A percentile compares a stretch with the other conserved stretches of the same genome.
These are phyloP conservation scores for Collybia mongolica DNA, from an alignment of 768 basidiomycete species.

Conservation along the genomic window DNA sequence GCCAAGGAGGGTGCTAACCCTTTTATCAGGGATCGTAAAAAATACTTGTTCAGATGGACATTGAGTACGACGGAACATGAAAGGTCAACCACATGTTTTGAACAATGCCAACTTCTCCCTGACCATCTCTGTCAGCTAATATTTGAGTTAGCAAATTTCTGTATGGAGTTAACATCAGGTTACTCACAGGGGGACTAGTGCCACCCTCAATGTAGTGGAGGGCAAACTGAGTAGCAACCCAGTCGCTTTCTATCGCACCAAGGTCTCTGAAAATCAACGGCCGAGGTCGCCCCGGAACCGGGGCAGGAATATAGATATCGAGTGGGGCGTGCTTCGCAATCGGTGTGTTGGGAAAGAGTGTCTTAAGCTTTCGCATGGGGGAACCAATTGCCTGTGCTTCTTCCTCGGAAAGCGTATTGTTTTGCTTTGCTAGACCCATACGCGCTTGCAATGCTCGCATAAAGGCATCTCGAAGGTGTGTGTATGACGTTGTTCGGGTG, in stretches of 20 bases:
- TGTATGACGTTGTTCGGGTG: slow-evolving; percentile 72
- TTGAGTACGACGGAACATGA: too few species aligned
- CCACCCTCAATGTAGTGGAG: slow-evolving; percentile 76
- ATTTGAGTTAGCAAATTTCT: not conserved
- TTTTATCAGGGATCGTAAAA: too few species aligned
- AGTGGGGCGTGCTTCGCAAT: slow-evolving; percentile 66
- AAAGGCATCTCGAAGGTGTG: slow-evolving; percentile 83
- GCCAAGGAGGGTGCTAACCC: too few species aligned
- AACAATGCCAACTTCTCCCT: too few species aligned
- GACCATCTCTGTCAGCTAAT: too few species aligned
- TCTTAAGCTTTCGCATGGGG: slow-evolving; percentile 70
- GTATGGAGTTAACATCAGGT: not conserved
- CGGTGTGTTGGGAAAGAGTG: slow-evolving; percentile 71
- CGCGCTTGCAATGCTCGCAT: slow-evolving; percentile 70
- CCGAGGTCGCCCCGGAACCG: slow-evolving; percentile 49
- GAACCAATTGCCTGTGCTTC: slow-evolving; percentile 55
- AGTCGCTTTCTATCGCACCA: slow-evolving; percentile 68
- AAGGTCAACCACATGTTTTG: not conserved
- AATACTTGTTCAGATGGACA: too few species aligned
- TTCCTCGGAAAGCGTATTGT: slow-evolving; percentile 55
- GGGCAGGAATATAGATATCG: slow-evolving; percentile 66
- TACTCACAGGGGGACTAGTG: slow-evolving; percentile 68
- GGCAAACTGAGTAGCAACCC: slow-evolving; percentile 74
- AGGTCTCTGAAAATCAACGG: slow-evolving; percentile 68
- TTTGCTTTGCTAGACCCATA: slow-evolving; percentile 48